Evolutionary conservation across 345 rosid species (phyloP).

Genomic region (Lenwebbia sp.): DNA sequence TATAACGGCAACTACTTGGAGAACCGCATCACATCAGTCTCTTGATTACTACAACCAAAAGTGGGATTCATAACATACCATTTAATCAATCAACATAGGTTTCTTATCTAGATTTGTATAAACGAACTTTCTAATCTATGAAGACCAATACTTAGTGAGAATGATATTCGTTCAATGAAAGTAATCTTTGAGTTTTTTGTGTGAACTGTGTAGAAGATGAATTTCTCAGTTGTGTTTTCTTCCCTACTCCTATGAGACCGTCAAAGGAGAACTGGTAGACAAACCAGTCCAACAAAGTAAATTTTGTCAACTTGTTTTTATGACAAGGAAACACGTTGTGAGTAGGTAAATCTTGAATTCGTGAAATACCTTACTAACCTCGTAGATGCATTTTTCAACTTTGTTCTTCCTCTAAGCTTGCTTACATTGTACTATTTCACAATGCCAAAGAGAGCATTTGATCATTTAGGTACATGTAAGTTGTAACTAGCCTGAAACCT

Average conservation of each 20-base stretch:
- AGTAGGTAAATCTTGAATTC: background rate
- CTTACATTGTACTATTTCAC: background rate
- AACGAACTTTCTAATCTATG: background rate
- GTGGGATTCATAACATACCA: background rate
- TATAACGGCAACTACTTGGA: background rate
- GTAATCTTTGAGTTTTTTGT: background rate
- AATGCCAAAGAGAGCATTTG: background rate
- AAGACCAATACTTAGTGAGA: background rate
- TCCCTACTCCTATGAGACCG: background rate
- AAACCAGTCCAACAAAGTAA: background rate
- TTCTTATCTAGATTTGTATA: background rate
- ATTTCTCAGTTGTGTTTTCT: background rate
- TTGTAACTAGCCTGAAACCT: background rate
- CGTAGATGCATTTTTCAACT: background rate
- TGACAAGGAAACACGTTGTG: background rate
- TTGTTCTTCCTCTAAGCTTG: background rate
- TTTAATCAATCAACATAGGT: background rate
- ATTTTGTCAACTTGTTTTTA: background rate
- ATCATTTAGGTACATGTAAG: background rate
- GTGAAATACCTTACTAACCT: background rate
- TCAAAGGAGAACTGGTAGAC: background rate
- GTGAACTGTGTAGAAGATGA: background rate
- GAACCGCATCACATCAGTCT: background rate
- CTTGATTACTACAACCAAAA: background rate
- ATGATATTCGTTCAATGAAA: background rate